Evolutionary conservation across 2,329 filamentous ascomycete species (phyloP).

Genomic region (Colletotrichum navitas): DNA sequence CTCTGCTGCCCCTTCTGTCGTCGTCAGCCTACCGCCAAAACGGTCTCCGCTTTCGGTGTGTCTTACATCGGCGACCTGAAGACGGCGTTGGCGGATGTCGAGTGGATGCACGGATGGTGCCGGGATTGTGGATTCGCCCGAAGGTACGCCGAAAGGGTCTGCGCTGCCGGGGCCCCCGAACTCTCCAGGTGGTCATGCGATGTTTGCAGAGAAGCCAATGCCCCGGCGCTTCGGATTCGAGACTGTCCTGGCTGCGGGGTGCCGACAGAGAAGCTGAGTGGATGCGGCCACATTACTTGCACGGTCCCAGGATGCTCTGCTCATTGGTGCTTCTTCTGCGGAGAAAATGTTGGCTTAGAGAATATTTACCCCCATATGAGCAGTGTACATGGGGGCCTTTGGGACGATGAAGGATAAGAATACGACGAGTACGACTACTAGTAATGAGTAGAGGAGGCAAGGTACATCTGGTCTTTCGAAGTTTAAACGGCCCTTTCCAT

Average conservation of each 20-base stretch:
- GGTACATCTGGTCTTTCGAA: not conserved
- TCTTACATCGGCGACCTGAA: slow-evolving; percentile 54
- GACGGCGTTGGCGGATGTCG: slow-evolving; percentile 56
- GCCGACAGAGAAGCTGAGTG: slow-evolving; percentile 53
- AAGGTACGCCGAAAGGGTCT: slow-evolving; percentile 57
- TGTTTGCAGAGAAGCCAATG: slow-evolving; percentile 49
- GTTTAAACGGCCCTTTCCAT: not conserved
- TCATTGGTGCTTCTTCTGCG: slow-evolving; percentile 59
- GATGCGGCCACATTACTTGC: slow-evolving; percentile 57
- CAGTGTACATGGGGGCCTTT: slow-evolving; percentile 50
- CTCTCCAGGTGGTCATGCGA: slow-evolving; percentile 58
- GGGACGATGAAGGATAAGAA: slow-evolving; percentile 29
- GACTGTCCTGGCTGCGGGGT: slow-evolving; percentile 54
- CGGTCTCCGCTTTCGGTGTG: slow-evolving; percentile 54
- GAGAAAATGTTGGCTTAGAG: slow-evolving; percentile 44
- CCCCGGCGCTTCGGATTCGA: slow-evolving; percentile 5
- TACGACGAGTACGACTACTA: slow-evolving; percentile 3
- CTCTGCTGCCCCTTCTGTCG: slow-evolving; percentile 65
- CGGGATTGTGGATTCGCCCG: slow-evolving; percentile 56
- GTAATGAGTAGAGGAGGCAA: not conserved
- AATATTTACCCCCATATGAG: slow-evolving; percentile 56
- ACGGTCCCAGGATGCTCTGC: slow-evolving; percentile 47
- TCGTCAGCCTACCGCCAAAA: slow-evolving; percentile 54
- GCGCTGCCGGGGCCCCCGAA: slow-evolving; percentile 56
- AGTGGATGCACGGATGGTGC: slow-evolving; percentile 65